Evolutionary conservation across 768 basidiomycete genomes (phyloP).

Genomic region (Auriscalpium orientale): DNA sequence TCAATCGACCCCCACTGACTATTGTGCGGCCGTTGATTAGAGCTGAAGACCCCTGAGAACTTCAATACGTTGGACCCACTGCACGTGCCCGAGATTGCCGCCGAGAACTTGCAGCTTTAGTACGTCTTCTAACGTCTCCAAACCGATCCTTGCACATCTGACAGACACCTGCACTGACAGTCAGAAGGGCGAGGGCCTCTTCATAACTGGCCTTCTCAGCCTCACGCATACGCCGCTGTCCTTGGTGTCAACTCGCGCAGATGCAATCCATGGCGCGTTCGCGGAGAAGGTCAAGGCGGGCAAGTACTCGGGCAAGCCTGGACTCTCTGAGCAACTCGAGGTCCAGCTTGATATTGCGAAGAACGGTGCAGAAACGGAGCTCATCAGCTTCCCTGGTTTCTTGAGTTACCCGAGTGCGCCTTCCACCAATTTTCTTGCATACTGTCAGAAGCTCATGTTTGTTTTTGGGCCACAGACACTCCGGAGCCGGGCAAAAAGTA

Average conservation of each 20-base stretch:
- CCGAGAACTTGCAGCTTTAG: constrained; percentile 28
- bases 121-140: constrained; percentile 11
- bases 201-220: constrained; percentile 21
- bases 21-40: constrained; percentile 9
- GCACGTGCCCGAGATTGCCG: constrained; percentile 19
- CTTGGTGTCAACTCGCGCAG: constrained; percentile 16
- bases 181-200: constrained; percentile 17
- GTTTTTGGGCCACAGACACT: constrained; percentile 17
- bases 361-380: constrained; percentile 24
- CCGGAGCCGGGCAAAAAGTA: constrained; percentile 36
- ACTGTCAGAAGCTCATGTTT: not conserved
- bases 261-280: constrained; percentile 17
- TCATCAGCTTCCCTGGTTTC: constrained; percentile 25
- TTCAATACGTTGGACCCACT: constrained; percentile 25
- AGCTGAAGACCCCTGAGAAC: constrained; percentile 23
- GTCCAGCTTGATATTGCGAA: constrained; percentile 27
- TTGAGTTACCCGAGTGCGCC: constrained; percentile 19
- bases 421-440: not conserved
- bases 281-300: constrained; percentile 18
- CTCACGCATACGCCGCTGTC: constrained; percentile 18
- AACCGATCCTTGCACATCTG: not conserved
- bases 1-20: not conserved
- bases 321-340: constrained; percentile 32
- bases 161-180: constrained; percentile 8
- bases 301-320: constrained; percentile 22